phyloP scores from a whole-genome alignment of 1,139 yeast species.

The Yamadazyma aaseri region DNA sequence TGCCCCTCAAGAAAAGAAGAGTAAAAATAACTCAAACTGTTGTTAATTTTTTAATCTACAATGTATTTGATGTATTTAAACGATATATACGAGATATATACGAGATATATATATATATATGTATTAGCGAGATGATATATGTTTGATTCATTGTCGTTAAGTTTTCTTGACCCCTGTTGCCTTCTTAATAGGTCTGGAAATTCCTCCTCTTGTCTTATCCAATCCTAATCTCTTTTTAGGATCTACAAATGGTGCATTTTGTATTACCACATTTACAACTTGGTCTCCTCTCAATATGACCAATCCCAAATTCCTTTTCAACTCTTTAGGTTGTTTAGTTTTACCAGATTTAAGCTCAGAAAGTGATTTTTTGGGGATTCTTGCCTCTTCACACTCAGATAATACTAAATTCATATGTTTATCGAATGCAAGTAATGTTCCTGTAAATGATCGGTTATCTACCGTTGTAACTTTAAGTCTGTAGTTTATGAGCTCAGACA shows the following conservation, averaged over 20 bases:
- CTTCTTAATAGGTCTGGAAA: slow-evolving; percentile 38
- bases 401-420: slow-evolving; percentile 85
- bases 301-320: slow-evolving; percentile 75
- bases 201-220: slow-evolving; percentile 50
- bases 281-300: slow-evolving; percentile 87
- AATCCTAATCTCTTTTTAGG: slow-evolving; percentile 41
- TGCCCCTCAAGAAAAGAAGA: slow-evolving; percentile 77
- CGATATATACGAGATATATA: no score
- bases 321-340: slow-evolving; percentile 37
- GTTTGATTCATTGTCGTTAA: background rate
- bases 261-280: slow-evolving; percentile 78
- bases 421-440: slow-evolving; percentile 85
- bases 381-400: slow-evolving; percentile 80
- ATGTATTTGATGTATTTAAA: background rate
- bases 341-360: slow-evolving; percentile 35
- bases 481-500: slow-evolving; percentile 73
- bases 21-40: slow-evolving; percentile 63
- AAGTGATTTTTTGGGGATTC: slow-evolving; percentile 63
- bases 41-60: slow-evolving; percentile 59
- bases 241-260: slow-evolving; percentile 67
- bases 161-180: slow-evolving; percentile 17
- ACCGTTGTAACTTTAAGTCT: slow-evolving; percentile 69
- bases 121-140: background rate
- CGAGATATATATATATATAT: no score
- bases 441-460: slow-evolving; percentile 76